phyloP scores from a whole-genome alignment of 345 rosid genomes.

The Arabidopsis arenosa region DNA sequence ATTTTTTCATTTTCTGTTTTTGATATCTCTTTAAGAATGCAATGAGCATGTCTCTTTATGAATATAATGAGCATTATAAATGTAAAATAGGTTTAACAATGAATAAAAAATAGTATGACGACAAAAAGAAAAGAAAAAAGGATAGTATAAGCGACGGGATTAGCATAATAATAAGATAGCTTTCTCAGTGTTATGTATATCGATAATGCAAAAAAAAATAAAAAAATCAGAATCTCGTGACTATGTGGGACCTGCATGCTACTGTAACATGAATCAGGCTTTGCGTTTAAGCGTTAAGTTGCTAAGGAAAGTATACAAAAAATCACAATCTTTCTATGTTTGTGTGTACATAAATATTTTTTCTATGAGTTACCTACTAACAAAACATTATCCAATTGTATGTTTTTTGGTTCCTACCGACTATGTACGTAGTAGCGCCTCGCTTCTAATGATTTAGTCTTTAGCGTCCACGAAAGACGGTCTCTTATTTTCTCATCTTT shows the following conservation, averaged over 20 bases:
- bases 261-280: constrained; percentile 32
- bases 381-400: neutral
- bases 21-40: neutral
- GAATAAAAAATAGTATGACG: neutral
- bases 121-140: neutral
- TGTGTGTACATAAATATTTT: neutral
- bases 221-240: constrained; percentile 38
- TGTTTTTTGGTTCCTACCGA: neutral
- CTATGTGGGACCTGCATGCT: constrained; percentile 31
- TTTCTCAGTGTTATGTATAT: constrained; percentile 8
- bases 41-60: constrained; percentile 8
- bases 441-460: neutral
- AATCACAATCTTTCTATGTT: constrained; percentile 2
- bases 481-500: neutral
- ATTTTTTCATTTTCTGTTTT: neutral
- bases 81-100: neutral
- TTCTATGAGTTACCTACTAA: neutral
- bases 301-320: constrained; percentile 2
- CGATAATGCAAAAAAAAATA: constrained; percentile 2
- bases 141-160: constrained; percentile 20
- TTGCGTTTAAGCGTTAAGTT: constrained; percentile 35
- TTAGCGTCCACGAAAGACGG: neutral
- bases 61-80: neutral
- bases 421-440: neutral
- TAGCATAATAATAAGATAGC: constrained; percentile 12